Percentiles rank a stretch among this genome's conserved stretches.
Evolutionary conservation across 2,329 filamentous ascomycete species (phyloP).

Genomic region (Cucurbitaria berberidis): DNA sequence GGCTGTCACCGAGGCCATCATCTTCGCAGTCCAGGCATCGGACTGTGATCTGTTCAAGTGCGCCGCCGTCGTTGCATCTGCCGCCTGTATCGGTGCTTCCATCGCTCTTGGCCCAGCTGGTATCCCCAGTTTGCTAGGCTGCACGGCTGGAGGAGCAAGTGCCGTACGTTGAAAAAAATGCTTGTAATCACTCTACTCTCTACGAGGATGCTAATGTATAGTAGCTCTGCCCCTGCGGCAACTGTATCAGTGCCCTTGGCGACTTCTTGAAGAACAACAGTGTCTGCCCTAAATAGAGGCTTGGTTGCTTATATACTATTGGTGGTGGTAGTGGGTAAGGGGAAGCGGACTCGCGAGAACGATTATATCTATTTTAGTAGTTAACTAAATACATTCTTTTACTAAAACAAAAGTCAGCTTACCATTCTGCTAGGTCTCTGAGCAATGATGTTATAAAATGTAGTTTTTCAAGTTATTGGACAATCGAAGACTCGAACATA

Average conservation of each 20-base stretch:
- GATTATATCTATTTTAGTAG: conserved; percentile 1
- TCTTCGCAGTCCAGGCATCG: conserved; percentile 9
- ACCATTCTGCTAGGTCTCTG: too few relatives aligned
- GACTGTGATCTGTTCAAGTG: conserved; percentile 12
- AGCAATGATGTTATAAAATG: too few relatives aligned
- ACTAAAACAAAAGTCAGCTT: conserved; percentile 7
- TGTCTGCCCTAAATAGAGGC: conserved; percentile 2
- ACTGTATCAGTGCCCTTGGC: conserved; percentile 8
- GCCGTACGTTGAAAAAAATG: neutral
- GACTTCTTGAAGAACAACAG: conserved; percentile 12
- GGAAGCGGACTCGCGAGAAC: too few relatives aligned
- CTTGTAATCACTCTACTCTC: neutral
- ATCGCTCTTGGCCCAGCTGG: conserved; percentile 5
- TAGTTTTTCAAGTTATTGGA: too few relatives aligned
- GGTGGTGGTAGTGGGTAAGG: neutral
- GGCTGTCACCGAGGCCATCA: conserved; percentile 8
- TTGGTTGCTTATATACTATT: neutral
- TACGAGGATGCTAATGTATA: neutral
- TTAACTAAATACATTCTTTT: neutral
- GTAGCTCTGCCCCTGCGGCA: conserved; percentile 11
- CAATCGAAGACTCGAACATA: too few relatives aligned
- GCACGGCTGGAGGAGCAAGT: neutral
- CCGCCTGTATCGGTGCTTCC: conserved; percentile 6
- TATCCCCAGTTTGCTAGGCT: neutral
- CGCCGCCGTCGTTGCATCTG: conserved; percentile 8